Conservation (phyloP, 176 grass and related monocot species). For the Typha latifolia region DNA sequence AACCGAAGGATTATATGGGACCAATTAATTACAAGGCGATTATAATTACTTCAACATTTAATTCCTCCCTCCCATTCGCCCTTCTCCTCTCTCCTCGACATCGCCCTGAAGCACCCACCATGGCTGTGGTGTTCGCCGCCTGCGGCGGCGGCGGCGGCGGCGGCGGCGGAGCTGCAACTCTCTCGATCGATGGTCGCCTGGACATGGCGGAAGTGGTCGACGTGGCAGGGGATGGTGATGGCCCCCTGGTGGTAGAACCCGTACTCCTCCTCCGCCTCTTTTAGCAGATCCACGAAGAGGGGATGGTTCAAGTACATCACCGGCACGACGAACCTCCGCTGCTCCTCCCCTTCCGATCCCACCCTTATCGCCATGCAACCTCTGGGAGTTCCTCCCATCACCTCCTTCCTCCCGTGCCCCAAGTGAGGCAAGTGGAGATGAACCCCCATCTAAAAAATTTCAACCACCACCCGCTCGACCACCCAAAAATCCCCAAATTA, state of each 20-base stretch:
- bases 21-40: no score
- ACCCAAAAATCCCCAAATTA: no score
- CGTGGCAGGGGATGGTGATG: constrained; percentile 16
- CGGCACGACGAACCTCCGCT: constrained; percentile 39
- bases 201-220: not conserved
- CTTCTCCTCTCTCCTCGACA: not conserved
- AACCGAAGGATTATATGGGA: no score
- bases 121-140: not conserved
- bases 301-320: constrained; percentile 38
- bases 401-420: not conserved
- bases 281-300: constrained; percentile 41
- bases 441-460: no score
- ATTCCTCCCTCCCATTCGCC: no score
- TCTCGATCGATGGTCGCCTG: not conserved
- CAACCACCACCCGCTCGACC: no score
- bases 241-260: constrained; percentile 37
- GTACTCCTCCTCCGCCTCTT: constrained; percentile 46
- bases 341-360: constrained; percentile 15
- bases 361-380: not conserved
- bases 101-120: not conserved
- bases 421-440: not conserved
- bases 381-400: not conserved
- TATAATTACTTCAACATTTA: no score
- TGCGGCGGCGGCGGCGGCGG: not conserved
- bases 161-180: not conserved